phyloP scores from a whole-genome alignment of 441 rosid genomes.

The Euphorbia schlechtendalii region DNA sequence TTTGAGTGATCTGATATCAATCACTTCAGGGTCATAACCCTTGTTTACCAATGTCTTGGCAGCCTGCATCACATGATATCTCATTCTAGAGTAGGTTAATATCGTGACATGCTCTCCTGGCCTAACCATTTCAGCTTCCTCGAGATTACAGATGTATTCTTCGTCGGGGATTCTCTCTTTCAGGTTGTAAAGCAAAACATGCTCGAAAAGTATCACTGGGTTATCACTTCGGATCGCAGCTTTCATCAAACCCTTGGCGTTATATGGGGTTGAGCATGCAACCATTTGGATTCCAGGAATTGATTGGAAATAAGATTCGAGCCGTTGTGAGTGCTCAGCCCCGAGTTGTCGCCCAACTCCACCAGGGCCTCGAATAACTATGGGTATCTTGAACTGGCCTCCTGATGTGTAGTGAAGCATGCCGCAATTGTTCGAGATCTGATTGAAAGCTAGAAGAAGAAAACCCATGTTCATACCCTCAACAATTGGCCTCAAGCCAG shows the following conservation, averaged over 20 bases:
- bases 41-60: slow-evolving; percentile 86
- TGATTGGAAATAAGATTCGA: slow-evolving; percentile 94
- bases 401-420: slow-evolving; percentile 99
- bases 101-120: slow-evolving; percentile 87
- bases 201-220: slow-evolving; percentile 88
- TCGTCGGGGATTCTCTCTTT: slow-evolving; percentile 86
- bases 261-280: slow-evolving; percentile 92
- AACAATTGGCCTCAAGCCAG: slow-evolving; percentile 78
- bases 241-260: slow-evolving; percentile 97
- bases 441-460: slow-evolving; percentile 95
- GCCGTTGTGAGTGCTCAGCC: slow-evolving; percentile 95
- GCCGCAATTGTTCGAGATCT: slow-evolving; percentile 97
- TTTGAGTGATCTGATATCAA: slow-evolving; percentile 81
- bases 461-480: slow-evolving; percentile 99
- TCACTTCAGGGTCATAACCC: slow-evolving; percentile 87
- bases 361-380: slow-evolving; percentile 95
- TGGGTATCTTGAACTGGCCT: slow-evolving; percentile 86
- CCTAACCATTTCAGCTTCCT: slow-evolving; percentile 96
- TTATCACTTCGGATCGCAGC: slow-evolving; percentile 93
- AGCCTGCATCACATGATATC: slow-evolving; percentile 97
- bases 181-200: slow-evolving; percentile 85
- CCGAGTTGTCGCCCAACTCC: slow-evolving; percentile 98
- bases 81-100: slow-evolving; percentile 78
- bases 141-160: slow-evolving; percentile 72
- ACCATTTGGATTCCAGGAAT: slow-evolving; percentile 99